Evolutionary conservation across 2,329 filamentous ascomycete species (phyloP).

Genomic region (Atkinsonella hypoxylon): DNA sequence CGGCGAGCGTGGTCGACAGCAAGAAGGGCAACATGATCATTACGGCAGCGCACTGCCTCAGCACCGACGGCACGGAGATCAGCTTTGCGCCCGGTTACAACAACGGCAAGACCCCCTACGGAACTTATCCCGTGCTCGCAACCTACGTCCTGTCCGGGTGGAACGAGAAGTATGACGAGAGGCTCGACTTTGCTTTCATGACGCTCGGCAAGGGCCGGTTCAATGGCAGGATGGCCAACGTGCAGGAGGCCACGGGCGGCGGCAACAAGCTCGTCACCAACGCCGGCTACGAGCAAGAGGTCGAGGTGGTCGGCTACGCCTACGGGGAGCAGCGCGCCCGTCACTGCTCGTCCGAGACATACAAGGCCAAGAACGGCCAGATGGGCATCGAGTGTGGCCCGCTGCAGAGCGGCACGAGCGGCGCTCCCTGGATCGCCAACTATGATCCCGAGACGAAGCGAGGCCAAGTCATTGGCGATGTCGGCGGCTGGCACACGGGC

Average conservation of each 20-base stretch:
- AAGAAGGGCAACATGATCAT: conserved; percentile 6
- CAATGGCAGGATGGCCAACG: conserved; percentile 5
- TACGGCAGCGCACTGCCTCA: conserved; percentile 8
- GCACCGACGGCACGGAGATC: conserved; percentile 3
- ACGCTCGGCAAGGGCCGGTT: conserved; percentile 7
- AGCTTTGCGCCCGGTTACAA: conserved; percentile 8
- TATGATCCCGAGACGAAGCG: conserved; percentile 4
- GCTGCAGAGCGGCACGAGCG: conserved; percentile 7
- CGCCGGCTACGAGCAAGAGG: conserved; percentile 4
- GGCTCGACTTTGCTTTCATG: conserved; percentile 8
- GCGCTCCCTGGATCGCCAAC: conserved; percentile 7
- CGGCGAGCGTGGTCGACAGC: conserved; percentile 8
- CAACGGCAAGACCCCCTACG: conserved; percentile 7
- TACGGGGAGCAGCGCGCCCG: conserved; percentile 5
- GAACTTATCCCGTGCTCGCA: conserved; percentile 6
- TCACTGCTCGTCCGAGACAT: conserved; percentile 6
- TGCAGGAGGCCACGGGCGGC: conserved; percentile 7
- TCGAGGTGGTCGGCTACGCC: conserved; percentile 8
- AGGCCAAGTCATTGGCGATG: conserved; percentile 7
- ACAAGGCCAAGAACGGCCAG: conserved; percentile 7
- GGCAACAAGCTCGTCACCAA: conserved; percentile 7
- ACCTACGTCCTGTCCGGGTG: conserved; percentile 4
- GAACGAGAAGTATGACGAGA: conserved; percentile 4
- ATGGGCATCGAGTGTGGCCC: conserved; percentile 8
- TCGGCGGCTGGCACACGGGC: conserved; percentile 9